A percentile compares a stretch with the other conserved stretches of the same genome.
phyloP scores from a whole-genome alignment of 805 yeast species.

The Yarrowia keelungensis region DNA sequence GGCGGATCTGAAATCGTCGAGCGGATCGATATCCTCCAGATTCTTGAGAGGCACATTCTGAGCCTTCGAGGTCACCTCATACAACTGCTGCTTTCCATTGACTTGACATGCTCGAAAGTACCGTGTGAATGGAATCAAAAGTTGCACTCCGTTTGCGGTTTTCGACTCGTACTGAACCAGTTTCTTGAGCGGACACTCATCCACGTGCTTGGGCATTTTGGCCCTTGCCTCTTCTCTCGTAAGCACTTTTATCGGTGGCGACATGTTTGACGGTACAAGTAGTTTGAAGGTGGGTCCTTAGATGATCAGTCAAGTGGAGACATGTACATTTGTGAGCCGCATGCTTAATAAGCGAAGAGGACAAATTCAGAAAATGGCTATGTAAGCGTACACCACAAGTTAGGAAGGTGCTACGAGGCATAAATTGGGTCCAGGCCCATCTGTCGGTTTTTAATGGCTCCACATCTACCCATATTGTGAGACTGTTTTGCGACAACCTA shows the following conservation, averaged over 20 bases:
- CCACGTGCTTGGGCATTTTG: constrained; percentile 29
- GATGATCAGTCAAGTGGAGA: constrained; percentile 2
- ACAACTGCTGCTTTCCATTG: constrained; percentile 20
- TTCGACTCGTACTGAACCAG: constrained; percentile 47
- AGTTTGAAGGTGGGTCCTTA: neutral
- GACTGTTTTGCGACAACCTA: constrained; percentile 13
- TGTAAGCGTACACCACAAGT: too few species aligned
- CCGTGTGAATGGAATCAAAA: constrained; percentile 45
- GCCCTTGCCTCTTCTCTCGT: constrained; percentile 25
- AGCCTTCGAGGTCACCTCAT: constrained; percentile 18
- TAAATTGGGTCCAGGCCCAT: too few species aligned
- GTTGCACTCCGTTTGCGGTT: constrained; percentile 23
- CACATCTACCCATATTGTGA: constrained; percentile 4
- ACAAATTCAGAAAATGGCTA: neutral
- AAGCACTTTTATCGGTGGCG: constrained; percentile 25
- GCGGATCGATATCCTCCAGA: neutral
- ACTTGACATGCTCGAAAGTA: constrained; percentile 43
- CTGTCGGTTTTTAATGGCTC: too few species aligned
- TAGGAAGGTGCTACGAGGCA: too few species aligned
- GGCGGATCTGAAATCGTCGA: constrained; percentile 13
- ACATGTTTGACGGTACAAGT: constrained; percentile 4
- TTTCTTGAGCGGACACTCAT: constrained; percentile 44
- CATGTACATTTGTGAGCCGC: neutral
- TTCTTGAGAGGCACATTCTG: constrained; percentile 14
- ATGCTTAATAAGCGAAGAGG: neutral